Conservation (phyloP, 495 filamentous ascomycete genomes). For the Halenospora varia region DNA sequence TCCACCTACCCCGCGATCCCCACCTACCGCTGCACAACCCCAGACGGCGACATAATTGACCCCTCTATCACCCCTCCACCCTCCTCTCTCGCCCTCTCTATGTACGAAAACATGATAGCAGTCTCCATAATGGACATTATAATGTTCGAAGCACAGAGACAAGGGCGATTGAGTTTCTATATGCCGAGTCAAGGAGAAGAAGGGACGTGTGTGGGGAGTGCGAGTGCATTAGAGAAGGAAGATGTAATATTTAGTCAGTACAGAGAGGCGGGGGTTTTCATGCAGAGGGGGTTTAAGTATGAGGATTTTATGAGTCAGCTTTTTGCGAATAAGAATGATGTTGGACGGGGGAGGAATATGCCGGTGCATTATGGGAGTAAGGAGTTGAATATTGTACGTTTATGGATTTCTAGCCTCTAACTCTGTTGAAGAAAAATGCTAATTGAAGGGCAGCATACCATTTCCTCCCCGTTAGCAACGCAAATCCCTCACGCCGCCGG, state of each 20-base stretch:
- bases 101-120: constrained; percentile 56
- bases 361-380: constrained; percentile 91
- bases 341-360: constrained; percentile 88
- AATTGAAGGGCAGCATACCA: no score
- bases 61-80: constrained; percentile 70
- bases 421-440: no score
- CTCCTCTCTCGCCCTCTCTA: constrained; percentile 39
- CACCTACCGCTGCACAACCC: constrained; percentile 58
- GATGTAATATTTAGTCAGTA: constrained; percentile 96
- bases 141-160: constrained; percentile 82
- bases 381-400: constrained; percentile 71
- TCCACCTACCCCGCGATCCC: constrained; percentile 59
- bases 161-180: constrained; percentile 80
- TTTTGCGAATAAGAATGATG: constrained; percentile 83
- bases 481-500: constrained; percentile 95
- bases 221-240: constrained; percentile 71
- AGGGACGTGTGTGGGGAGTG: constrained; percentile 84
- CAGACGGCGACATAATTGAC: constrained; percentile 68
- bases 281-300: constrained; percentile 83
- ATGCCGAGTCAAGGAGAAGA: constrained; percentile 98
- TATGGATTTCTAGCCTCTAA: background rate
- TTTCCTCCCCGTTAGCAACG: constrained; percentile 89
- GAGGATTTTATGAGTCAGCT: constrained; percentile 92
- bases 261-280: constrained; percentile 85
- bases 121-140: constrained; percentile 92